A percentile compares a stretch with the other conserved stretches of the same genome.
Conservation (phyloP, 306 rosid species). For the Senna tora region DNA sequence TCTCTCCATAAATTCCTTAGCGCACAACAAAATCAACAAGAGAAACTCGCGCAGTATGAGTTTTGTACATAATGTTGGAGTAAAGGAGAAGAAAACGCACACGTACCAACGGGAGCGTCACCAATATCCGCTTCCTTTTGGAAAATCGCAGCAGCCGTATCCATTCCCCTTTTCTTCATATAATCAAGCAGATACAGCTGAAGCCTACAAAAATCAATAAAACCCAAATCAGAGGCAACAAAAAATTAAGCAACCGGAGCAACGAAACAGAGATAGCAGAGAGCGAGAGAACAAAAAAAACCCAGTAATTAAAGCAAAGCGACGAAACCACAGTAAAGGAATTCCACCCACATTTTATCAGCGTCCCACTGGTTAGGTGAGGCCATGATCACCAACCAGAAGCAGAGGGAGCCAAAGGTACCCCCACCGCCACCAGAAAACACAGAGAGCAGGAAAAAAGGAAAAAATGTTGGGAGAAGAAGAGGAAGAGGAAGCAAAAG, state of each 20-base stretch:
- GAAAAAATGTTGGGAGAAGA: not conserved
- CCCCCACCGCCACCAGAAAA: not conserved
- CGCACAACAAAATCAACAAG: not conserved
- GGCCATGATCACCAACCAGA: constrained; percentile 37
- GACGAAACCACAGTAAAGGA: not conserved
- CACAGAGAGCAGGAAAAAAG: not conserved
- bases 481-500: not conserved
- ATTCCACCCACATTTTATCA: constrained; percentile 34
- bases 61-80: not conserved
- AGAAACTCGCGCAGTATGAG: not conserved
- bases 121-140: constrained; percentile 41
- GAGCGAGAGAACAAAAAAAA: not conserved
- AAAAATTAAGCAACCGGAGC: not conserved
- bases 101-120: constrained; percentile 36
- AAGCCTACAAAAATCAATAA: constrained; percentile 48
- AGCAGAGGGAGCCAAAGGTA: not conserved
- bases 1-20: not conserved
- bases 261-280: not conserved
- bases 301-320: not conserved
- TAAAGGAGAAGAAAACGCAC: not conserved
- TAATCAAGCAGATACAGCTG: constrained; percentile 51
- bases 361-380: constrained; percentile 32
- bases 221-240: constrained; percentile 2
- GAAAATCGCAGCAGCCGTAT: constrained; percentile 49
- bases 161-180: constrained; percentile 52